Evolutionary conservation across 257 asterid species (phyloP).

Genomic region (Gardenia jasminoides): DNA sequence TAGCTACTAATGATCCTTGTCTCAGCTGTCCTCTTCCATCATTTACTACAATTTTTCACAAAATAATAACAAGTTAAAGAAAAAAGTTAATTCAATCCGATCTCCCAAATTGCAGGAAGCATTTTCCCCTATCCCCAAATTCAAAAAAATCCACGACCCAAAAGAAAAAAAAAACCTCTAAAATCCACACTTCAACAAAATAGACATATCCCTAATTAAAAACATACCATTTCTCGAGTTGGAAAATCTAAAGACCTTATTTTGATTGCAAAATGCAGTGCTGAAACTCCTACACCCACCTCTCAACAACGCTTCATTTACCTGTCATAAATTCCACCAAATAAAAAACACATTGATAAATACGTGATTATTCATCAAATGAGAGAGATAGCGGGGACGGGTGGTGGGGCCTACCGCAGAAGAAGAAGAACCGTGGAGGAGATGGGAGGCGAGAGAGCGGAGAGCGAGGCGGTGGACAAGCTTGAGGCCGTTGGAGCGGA

Average conservation of each 20-base stretch:
- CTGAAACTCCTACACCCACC: constrained; percentile 50
- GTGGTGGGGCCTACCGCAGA: constrained; percentile 15
- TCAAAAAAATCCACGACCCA: too few species aligned
- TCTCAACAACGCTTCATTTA: constrained; percentile 35
- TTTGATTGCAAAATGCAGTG: constrained; percentile 37
- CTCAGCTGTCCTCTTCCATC: constrained; percentile 41
- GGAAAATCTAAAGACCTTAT: constrained; percentile 26
- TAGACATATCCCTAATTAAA: not conserved
- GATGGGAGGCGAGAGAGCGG: constrained; percentile 23
- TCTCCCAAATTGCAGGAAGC: not conserved
- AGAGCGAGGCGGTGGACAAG: constrained; percentile 22
- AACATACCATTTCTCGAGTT: constrained; percentile 43
- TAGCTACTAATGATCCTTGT: constrained; percentile 30
- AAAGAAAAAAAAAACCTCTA: not conserved
- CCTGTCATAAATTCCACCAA: constrained; percentile 29
- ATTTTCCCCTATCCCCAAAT: too few species aligned
- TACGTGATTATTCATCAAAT: not conserved
- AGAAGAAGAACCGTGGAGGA: constrained; percentile 14
- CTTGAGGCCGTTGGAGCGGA: constrained; percentile 22
- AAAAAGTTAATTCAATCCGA: not conserved
- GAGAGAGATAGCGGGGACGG: not conserved
- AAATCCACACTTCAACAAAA: not conserved
- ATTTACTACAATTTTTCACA: constrained; percentile 30
- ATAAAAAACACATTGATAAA: not conserved
- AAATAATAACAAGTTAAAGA: not conserved